Conservation (phyloP, 768 basidiomycete genomes). For the Bullera alba region DNA sequence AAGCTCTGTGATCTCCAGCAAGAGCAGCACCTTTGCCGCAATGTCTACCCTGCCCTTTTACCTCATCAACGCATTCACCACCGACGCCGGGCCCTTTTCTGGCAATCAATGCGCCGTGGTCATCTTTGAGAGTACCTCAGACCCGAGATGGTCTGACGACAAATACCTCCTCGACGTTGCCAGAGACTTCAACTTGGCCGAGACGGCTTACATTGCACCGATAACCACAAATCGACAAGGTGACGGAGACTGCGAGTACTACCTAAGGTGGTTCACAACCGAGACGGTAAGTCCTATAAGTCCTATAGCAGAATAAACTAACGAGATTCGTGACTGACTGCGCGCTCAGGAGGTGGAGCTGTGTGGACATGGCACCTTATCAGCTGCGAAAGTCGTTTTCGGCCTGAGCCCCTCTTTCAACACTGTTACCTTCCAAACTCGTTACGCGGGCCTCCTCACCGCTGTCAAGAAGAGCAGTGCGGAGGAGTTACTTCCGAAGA, state of each 20-base stretch:
- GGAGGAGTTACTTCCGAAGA: background rate
- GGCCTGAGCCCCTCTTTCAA: constrained; percentile 7
- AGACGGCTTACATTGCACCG: constrained; percentile 26
- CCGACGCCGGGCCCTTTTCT: constrained; percentile 8
- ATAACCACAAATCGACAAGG: background rate
- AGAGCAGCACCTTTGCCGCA: background rate
- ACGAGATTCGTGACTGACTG: background rate
- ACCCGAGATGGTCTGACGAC: constrained; percentile 7
- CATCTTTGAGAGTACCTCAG: constrained; percentile 5
- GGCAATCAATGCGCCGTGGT: constrained; percentile 33
- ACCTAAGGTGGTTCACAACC: constrained; percentile 31
- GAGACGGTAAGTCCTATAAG: constrained; percentile 6
- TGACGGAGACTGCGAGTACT: constrained; percentile 6
- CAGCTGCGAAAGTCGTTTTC: constrained; percentile 19
- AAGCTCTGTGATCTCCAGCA: background rate
- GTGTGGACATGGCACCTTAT: constrained; percentile 32
- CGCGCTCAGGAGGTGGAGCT: constrained; percentile 20
- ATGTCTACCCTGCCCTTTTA: constrained; percentile 13
- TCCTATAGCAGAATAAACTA: background rate
- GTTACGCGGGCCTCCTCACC: constrained; percentile 14
- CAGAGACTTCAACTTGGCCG: constrained; percentile 24
- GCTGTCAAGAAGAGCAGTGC: constrained; percentile 5
- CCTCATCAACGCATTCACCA: constrained; percentile 29
- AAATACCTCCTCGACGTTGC: constrained; percentile 14
- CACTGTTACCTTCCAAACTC: constrained; percentile 10